Evolutionary conservation across 345 rosid genomes (phyloP), one percentile per base, ranked within the genome.

Genomic region (Garcia nutans): DNA sequence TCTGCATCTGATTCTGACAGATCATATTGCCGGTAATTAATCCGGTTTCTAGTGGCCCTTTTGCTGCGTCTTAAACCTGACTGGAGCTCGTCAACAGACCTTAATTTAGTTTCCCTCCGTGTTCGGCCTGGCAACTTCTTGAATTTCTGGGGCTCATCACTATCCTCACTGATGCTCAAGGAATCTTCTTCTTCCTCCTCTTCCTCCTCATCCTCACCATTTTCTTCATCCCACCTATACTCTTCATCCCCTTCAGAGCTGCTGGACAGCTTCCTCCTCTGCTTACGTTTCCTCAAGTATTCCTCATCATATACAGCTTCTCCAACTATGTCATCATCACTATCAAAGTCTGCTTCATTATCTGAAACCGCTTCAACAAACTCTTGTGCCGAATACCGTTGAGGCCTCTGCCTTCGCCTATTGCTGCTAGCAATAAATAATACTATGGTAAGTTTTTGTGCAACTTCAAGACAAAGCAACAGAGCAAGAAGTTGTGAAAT

Each of bases 161-260:
- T 96, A 22, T 89, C 96, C 75, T 96, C 98, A 61, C 97, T 91
- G 49, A 84, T 73, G 70, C 94, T 87, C 45, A 85, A 83, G 49
- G 94, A 93, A 77, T 89, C 97, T 77, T 93, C 94, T 57, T 89
- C 97, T 31, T 92, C 96, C 70, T 93, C 98, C 54, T 91, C 97
- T 23, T 92, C 92, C 22, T 92, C 96, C 50, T 85, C 87, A 61
- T 91, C 91, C 80, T 93, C 99, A n/a, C 89, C 91, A 83, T 93
- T 88, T 77, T 96, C 98, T 63, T 87, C 99, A 45, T 93, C 99
- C 97, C 92, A 87, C 68, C 58, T 70, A 79, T 95, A 95, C 84
- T 95, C 99, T 76, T 94, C 99, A 76, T 95, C 97, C 76, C 96
- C 99, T 84, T 95, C 99, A 12, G 98, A 96, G 82, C 95, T 92